phyloP scores from a whole-genome alignment of 2,329 filamentous ascomycete genomes.

The Colletotrichum melonis region DNA sequence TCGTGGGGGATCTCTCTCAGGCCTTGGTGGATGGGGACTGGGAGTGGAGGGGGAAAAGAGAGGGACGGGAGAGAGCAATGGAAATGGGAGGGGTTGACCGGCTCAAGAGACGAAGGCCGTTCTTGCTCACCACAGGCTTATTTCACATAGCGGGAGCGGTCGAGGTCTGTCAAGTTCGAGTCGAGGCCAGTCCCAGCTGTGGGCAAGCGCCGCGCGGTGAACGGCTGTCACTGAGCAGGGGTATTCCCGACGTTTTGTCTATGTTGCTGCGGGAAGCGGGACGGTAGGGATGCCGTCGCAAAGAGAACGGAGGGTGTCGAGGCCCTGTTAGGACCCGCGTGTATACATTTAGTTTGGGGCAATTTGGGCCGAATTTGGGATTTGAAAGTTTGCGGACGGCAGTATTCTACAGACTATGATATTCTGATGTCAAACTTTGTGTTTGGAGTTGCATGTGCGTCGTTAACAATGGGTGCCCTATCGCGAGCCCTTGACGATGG shows the following conservation, averaged over 20 bases:
- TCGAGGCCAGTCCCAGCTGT: conserved; percentile 9
- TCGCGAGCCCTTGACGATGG: not conserved
- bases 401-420: not conserved
- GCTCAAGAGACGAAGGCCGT: conserved; percentile 5
- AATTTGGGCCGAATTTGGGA: not conserved
- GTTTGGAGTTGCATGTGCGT: not conserved
- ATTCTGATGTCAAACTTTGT: not conserved
- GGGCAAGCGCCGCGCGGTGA: conserved; percentile 26
- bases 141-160: not conserved
- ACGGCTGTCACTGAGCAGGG: conserved; percentile 25
- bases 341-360: not conserved
- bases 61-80: not conserved
- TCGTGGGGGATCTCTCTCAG: conserved; percentile 14
- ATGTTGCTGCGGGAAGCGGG: conserved; percentile 32
- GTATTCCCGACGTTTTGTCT: conserved; percentile 31
- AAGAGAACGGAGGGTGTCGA: conserved; percentile 15
- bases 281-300: conserved; percentile 34
- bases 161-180: conserved; percentile 22
- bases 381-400: not conserved
- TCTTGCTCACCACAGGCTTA: not conserved
- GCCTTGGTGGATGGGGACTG: not conserved
- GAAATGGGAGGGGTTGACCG: conserved; percentile 33
- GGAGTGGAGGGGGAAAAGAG: conserved; percentile 1
- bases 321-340: not conserved
- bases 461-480: not conserved